A percentile compares a stretch with the other conserved stretches of the same genome.
Evolutionary conservation across 208 protist genomes (phyloP).

Genomic region (Trypanosomatidae sp.): DNA sequence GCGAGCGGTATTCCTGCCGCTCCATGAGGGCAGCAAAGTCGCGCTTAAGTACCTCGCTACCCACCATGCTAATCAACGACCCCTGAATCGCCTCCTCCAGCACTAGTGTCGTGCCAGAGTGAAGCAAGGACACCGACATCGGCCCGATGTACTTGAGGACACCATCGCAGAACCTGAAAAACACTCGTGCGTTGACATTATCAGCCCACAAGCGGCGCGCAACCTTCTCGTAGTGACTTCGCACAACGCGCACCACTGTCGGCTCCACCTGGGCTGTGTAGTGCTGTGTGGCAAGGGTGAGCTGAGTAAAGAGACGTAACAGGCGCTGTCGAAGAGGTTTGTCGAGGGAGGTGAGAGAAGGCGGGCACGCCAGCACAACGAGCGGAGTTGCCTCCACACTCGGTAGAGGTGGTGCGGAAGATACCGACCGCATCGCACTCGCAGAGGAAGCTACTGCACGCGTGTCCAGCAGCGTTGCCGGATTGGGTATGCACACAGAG

Average conservation of each 20-base stretch:
- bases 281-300: constrained; percentile 43
- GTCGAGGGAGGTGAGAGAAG: constrained; percentile 18
- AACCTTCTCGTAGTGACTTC: constrained; percentile 31
- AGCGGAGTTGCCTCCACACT: not conserved
- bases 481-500: not conserved
- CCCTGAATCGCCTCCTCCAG: constrained; percentile 49
- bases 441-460: not conserved
- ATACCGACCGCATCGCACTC: not conserved
- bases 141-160: constrained; percentile 34
- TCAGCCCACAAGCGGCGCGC: constrained; percentile 33
- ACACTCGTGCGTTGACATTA: constrained; percentile 23
- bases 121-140: constrained; percentile 43
- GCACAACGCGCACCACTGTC: constrained; percentile 30
- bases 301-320: constrained; percentile 45
- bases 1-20: constrained; percentile 25
- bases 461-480: constrained; percentile 11
- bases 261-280: constrained; percentile 59
- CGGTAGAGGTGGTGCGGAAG: not conserved
- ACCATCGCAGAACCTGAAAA: constrained; percentile 39
- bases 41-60: constrained; percentile 37
- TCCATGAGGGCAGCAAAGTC: constrained; percentile 40
- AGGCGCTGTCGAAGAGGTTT: constrained; percentile 15
- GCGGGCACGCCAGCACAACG: constrained; percentile 11
- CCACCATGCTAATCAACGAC: constrained; percentile 37
- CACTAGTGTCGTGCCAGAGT: constrained; percentile 32